A percentile compares a stretch with the other conserved stretches of the same genome.
phyloP scores from a whole-genome alignment of 306 rosid genomes.

The Ammopiptanthus mongolicus region DNA sequence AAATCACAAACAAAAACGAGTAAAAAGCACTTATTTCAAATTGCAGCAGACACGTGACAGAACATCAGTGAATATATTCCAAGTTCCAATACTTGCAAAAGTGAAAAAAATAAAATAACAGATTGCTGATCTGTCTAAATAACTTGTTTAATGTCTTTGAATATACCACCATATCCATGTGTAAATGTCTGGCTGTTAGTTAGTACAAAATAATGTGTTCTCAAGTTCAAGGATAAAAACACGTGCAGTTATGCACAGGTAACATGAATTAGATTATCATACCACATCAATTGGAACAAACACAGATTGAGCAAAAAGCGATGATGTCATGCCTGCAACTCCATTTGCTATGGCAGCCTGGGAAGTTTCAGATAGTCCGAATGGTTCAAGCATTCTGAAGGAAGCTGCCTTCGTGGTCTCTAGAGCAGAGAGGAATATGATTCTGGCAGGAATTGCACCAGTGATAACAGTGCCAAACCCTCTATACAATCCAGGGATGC shows the following conservation, averaged over 20 bases:
- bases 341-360: slow-evolving; percentile 94
- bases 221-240: not conserved
- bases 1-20: slow-evolving; percentile 9
- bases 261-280: slow-evolving; percentile 29
- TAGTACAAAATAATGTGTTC: not conserved
- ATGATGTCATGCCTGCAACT: slow-evolving; percentile 88
- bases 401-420: slow-evolving; percentile 79
- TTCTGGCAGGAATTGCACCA: slow-evolving; percentile 88
- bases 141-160: slow-evolving; percentile 7
- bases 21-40: not conserved
- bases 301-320: slow-evolving; percentile 78
- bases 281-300: slow-evolving; percentile 99
- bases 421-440: slow-evolving; percentile 66
- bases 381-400: slow-evolving; percentile 67
- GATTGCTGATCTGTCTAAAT: not conserved
- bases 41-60: not conserved
- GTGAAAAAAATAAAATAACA: not conserved
- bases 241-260: not conserved
- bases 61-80: not conserved
- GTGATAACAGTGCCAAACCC: slow-evolving; percentile 89
- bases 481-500: slow-evolving; percentile 84
- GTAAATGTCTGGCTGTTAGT: not conserved
- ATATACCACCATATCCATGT: slow-evolving; percentile 11
- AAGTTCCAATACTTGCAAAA: not conserved
- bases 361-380: slow-evolving; percentile 65